Conservation (phyloP, 495 filamentous ascomycete species). For the Podospora tetraspora region DNA sequence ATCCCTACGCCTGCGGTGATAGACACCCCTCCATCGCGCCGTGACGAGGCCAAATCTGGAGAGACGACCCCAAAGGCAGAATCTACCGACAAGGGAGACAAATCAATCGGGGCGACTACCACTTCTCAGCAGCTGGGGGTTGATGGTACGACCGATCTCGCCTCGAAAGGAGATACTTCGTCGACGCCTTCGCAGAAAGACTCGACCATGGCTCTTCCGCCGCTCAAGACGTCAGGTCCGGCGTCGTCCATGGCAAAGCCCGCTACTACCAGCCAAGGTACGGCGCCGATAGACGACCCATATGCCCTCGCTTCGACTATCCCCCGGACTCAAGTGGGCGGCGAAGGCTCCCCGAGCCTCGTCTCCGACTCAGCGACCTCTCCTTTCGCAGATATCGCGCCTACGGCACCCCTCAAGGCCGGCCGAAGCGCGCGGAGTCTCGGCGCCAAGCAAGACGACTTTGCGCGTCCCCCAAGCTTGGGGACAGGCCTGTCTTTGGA, state of each 20-base stretch:
- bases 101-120: background rate
- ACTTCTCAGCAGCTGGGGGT: constrained; percentile 8
- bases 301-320: background rate
- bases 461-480: constrained; percentile 34
- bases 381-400: constrained; percentile 30
- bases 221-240: background rate
- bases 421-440: constrained; percentile 22
- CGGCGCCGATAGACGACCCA: background rate
- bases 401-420: constrained; percentile 49
- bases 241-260: background rate
- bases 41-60: constrained; percentile 10
- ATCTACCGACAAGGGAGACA: constrained; percentile 13
- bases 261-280: background rate
- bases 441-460: constrained; percentile 12
- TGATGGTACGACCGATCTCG: background rate
- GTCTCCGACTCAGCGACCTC: constrained; percentile 20
- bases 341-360: constrained; percentile 2
- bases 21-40: constrained; percentile 6
- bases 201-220: background rate
- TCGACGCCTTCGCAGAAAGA: background rate
- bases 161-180: background rate
- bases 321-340: background rate
- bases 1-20: constrained; percentile 17
- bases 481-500: constrained; percentile 51
- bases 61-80: constrained; percentile 21